phyloP scores from a whole-genome alignment of 139 green algal genomes.

The Coelastrella sp. region DNA sequence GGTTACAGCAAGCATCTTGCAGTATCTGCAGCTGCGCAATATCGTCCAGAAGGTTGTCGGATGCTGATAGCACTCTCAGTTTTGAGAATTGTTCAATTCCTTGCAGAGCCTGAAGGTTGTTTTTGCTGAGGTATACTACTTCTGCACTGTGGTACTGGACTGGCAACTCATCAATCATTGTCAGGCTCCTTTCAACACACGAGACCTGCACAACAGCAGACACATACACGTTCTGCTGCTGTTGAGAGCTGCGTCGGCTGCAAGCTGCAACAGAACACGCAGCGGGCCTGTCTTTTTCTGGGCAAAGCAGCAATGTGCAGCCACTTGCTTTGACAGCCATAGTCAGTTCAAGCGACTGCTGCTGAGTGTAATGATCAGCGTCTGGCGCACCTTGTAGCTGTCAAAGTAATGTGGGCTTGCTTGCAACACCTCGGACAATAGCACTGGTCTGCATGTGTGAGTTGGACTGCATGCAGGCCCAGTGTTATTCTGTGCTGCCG shows the following conservation, averaged over 20 bases:
- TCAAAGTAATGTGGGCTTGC: slow-evolving; percentile 62
- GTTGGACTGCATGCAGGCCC: too few relatives aligned
- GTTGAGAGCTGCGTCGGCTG: too few relatives aligned
- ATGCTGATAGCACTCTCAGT: slow-evolving; percentile 62
- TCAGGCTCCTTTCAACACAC: slow-evolving; percentile 63
- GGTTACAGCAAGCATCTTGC: background rate
- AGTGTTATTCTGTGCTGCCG: background rate
- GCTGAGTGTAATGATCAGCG: too few relatives aligned
- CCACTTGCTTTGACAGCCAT: too few relatives aligned
- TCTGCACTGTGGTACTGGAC: slow-evolving; percentile 51
- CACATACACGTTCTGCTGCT: too few relatives aligned
- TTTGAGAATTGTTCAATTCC: slow-evolving; percentile 72
- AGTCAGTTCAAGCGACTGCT: too few relatives aligned
- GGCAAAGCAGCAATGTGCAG: too few relatives aligned
- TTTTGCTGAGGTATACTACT: slow-evolving; percentile 15
- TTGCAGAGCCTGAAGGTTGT: slow-evolving; percentile 54
- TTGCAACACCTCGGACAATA: slow-evolving; percentile 54
- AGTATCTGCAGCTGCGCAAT: background rate
- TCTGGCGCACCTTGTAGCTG: slow-evolving; percentile 45
- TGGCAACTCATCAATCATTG: slow-evolving; percentile 62
- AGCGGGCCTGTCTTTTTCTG: too few relatives aligned
- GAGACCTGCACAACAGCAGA: slow-evolving; percentile 41
- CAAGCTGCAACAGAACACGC: too few relatives aligned
- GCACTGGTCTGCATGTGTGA: background rate
- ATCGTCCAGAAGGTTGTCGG: slow-evolving; percentile 71